Conservation (phyloP, 495 filamentous ascomycete genomes). For the Darksidea phi region DNA sequence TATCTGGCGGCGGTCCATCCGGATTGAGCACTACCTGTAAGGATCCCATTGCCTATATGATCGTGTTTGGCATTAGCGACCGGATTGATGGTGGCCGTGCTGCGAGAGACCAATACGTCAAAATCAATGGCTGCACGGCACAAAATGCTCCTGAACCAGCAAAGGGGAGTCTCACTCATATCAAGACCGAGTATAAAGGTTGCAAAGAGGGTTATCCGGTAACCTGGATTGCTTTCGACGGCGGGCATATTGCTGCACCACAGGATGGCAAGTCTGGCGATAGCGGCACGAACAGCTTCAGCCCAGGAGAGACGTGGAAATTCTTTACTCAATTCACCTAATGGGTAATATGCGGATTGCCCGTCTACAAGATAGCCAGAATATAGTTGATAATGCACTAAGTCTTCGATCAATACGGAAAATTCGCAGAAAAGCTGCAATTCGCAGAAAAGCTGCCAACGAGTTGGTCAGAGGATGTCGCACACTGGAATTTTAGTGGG, state of each 20-base stretch:
- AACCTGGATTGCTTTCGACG: slow-evolving; percentile 28
- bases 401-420: too few species aligned
- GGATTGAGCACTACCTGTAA: slow-evolving; percentile 44
- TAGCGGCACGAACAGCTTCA: slow-evolving; percentile 32
- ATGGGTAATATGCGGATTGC: too few species aligned
- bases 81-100: slow-evolving; percentile 39
- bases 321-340: slow-evolving; percentile 40
- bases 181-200: slow-evolving; percentile 39
- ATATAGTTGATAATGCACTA: too few species aligned
- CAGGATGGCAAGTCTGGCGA: neutral
- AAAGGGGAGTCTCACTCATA: slow-evolving; percentile 37
- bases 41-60: slow-evolving; percentile 49
- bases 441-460: too few species aligned
- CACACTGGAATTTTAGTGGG: too few species aligned
- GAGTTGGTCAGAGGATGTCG: too few species aligned
- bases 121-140: slow-evolving; percentile 44
- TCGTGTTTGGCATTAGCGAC: slow-evolving; percentile 47
- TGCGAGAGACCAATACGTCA: slow-evolving; percentile 46
- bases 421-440: too few species aligned
- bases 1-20: slow-evolving; percentile 48
- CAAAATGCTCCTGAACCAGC: slow-evolving; percentile 34
- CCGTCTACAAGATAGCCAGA: too few species aligned
- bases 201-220: slow-evolving; percentile 40
- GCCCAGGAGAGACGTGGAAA: slow-evolving; percentile 42
- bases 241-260: slow-evolving; percentile 16